Conservation (phyloP, 306 rosid species). For the Lathyrus tuberosus region DNA sequence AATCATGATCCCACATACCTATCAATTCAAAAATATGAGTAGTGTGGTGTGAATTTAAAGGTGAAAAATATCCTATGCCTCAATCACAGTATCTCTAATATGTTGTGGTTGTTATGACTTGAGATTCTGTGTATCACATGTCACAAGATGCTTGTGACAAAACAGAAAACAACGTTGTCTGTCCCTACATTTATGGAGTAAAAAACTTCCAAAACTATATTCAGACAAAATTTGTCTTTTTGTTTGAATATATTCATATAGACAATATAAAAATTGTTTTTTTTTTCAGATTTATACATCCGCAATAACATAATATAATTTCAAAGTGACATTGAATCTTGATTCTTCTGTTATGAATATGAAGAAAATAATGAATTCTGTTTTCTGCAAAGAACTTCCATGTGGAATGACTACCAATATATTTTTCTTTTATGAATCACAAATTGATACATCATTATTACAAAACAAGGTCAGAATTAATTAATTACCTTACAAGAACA, state of each 20-base stretch:
- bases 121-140: not conserved
- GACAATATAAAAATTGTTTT: too few species aligned
- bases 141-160: constrained; percentile 15
- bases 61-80: constrained; percentile 21
- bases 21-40: constrained; percentile 1
- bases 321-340: constrained; percentile 13
- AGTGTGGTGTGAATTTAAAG: constrained; percentile 22
- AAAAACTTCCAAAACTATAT: not conserved
- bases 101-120: not conserved
- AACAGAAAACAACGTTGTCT: not conserved
- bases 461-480: constrained; percentile 26
- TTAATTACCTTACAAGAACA: constrained; percentile 16
- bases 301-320: not conserved
- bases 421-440: constrained; percentile 33
- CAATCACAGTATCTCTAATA: not conserved
- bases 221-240: not conserved
- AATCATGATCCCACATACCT: constrained; percentile 23
- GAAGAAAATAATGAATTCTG: constrained; percentile 32
- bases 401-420: constrained; percentile 21
- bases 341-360: constrained; percentile 27
- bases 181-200: not conserved
- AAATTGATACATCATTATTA: constrained; percentile 36
- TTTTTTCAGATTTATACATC: too few species aligned
- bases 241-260: not conserved
- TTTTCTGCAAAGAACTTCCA: constrained; percentile 19